Evolutionary conservation across 164 flowering plant genomes (phyloP).

Genomic region (Vitis rupestris): DNA sequence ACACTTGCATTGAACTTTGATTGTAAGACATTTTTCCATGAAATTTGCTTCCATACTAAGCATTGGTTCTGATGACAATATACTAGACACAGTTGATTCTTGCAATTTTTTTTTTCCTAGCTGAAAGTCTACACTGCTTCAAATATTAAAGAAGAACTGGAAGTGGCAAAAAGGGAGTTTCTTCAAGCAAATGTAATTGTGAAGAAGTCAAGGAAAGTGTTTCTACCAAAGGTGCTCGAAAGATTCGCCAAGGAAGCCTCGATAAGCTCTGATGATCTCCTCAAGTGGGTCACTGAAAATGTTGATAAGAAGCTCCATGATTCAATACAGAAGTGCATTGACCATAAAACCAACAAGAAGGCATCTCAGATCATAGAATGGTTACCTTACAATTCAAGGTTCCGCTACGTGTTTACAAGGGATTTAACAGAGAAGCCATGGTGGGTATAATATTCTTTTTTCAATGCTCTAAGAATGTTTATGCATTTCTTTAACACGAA

Average conservation of each 20-base stretch:
- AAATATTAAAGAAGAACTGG: conserved; percentile 62
- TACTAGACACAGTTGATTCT: background rate
- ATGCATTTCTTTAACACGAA: background rate
- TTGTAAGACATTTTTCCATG: background rate
- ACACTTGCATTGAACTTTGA: background rate
- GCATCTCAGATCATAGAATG: conserved; percentile 66
- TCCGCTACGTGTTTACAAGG: conserved; percentile 57
- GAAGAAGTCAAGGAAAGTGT: conserved; percentile 70
- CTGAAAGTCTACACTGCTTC: conserved; percentile 72
- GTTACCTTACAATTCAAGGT: conserved; percentile 72
- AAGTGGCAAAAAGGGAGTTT: conserved; percentile 66
- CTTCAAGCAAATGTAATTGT: conserved; percentile 70
- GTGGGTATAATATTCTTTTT: conserved; percentile 33
- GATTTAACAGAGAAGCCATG: conserved; percentile 69
- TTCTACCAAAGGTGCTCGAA: conserved; percentile 69
- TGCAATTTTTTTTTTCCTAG: conserved; percentile 27
- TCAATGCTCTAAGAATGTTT: background rate
- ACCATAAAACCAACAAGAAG: conserved; percentile 39
- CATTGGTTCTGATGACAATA: background rate
- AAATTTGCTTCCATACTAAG: background rate
- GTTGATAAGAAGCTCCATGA: conserved; percentile 70
- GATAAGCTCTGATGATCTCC: conserved; percentile 49
- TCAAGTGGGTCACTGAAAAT: conserved; percentile 59
- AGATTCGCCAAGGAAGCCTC: conserved; percentile 65
- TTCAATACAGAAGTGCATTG: conserved; percentile 55